phyloP scores from a whole-genome alignment of 257 asterid genomes.

The Nicotiana paniculata region DNA sequence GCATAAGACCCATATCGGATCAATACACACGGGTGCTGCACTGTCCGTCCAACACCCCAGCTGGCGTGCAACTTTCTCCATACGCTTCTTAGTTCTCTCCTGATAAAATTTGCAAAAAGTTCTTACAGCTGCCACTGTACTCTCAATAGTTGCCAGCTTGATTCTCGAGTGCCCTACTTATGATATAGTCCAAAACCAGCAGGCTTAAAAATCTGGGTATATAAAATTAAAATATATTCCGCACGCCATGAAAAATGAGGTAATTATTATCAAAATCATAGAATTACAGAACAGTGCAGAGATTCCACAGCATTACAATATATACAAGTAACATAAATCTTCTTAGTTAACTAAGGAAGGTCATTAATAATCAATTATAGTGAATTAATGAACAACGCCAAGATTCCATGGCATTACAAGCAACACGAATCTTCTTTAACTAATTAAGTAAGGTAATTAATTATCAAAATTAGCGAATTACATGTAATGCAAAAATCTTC shows the following conservation, averaged over 20 bases:
- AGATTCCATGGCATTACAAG: not conserved
- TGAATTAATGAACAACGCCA: not conserved
- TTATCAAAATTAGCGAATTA: not conserved
- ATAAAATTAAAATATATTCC: not conserved
- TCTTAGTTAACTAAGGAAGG: not conserved
- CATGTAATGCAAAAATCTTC: not conserved
- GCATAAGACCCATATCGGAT: not conserved
- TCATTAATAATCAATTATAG: constrained; percentile 5
- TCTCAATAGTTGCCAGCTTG: not conserved
- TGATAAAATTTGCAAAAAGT: not conserved
- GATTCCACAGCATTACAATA: not conserved
- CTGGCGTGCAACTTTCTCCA: not conserved
- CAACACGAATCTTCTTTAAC: not conserved
- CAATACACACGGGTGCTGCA: not conserved
- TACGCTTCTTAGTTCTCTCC: not conserved
- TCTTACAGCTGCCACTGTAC: not conserved
- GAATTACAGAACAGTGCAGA: not conserved
- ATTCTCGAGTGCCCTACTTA: not conserved
- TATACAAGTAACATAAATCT: not conserved
- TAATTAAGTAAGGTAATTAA: not conserved
- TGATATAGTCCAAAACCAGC: not conserved
- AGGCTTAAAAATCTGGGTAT: not conserved
- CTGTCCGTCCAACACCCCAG: not conserved
- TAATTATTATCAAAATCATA: not conserved
- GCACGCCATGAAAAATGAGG: not conserved